phyloP scores from a whole-genome alignment of 176 grass and related monocot genomes.

The Hordeum marinum region DNA sequence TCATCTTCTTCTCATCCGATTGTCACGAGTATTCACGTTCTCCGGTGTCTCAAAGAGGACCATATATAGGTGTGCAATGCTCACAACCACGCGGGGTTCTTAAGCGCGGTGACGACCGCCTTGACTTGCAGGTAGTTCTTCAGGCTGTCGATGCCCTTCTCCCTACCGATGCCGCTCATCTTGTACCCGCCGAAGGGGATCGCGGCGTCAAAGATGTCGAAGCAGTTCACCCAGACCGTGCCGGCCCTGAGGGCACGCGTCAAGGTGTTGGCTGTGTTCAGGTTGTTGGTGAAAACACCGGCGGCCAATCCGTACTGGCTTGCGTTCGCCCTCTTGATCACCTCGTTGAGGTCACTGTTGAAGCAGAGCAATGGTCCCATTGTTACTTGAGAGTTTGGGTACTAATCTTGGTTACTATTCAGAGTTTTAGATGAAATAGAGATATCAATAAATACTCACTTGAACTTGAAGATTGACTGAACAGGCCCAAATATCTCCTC shows the following conservation, averaged over 20 bases:
- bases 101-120: constrained; percentile 65
- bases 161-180: constrained; percentile 84
- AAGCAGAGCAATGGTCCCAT: not conserved
- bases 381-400: not conserved
- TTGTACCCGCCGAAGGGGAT: constrained; percentile 98
- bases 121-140: constrained; percentile 94
- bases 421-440: not conserved
- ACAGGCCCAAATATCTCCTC: constrained; percentile 75
- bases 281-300: constrained; percentile 80
- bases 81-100: constrained; percentile 80
- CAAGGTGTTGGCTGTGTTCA: constrained; percentile 90
- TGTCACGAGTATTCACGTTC: not conserved
- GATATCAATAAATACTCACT: constrained; percentile 31
- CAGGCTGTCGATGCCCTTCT: constrained; percentile 92
- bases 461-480: constrained; percentile 69
- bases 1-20: not conserved
- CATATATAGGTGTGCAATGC: not conserved
- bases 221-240: constrained; percentile 88
- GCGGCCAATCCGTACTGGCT: constrained; percentile 69
- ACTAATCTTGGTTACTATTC: not conserved
- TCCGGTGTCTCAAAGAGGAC: not conserved
- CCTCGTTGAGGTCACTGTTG: constrained; percentile 39
- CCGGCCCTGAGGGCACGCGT: constrained; percentile 51
- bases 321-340: constrained; percentile 64
- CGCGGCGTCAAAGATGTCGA: constrained; percentile 61